A percentile compares a stretch with the other conserved stretches of the same genome.
phyloP scores from a whole-genome alignment of 768 basidiomycete genomes.

The Tulasnella calospora region DNA sequence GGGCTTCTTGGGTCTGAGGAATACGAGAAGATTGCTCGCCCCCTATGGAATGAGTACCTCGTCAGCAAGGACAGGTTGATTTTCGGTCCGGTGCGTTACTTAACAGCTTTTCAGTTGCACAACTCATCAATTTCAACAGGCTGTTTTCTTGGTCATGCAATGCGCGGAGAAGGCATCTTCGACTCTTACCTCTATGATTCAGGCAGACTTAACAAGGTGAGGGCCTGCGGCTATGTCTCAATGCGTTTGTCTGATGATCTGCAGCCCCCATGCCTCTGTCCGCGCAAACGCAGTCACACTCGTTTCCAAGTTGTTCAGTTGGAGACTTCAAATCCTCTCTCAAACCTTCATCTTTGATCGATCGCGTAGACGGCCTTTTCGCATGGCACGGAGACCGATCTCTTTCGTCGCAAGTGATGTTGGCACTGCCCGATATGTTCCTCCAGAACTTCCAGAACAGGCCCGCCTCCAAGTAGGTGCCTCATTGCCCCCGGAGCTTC shows the following conservation, averaged over 20 bases:
- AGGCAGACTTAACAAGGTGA: slow-evolving; percentile 44
- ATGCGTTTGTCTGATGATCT: background rate
- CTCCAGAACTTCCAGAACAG: slow-evolving; percentile 50
- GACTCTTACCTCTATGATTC: slow-evolving; percentile 49
- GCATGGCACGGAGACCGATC: slow-evolving; percentile 62
- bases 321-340: slow-evolving; percentile 64
- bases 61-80: slow-evolving; percentile 39
- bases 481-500: slow-evolving; percentile 56
- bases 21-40: slow-evolving; percentile 48
- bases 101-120: slow-evolving; percentile 3
- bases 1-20: slow-evolving; percentile 49
- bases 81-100: slow-evolving; percentile 48
- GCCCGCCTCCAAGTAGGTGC: slow-evolving; percentile 44
- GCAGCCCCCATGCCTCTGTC: slow-evolving; percentile 47
- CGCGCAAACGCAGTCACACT: slow-evolving; percentile 53
- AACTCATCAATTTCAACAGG: slow-evolving; percentile 30
- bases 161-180: slow-evolving; percentile 58
- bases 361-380: slow-evolving; percentile 60
- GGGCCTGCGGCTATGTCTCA: background rate
- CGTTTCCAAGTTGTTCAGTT: slow-evolving; percentile 54
- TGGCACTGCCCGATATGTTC: slow-evolving; percentile 56
- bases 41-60: slow-evolving; percentile 56
- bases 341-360: slow-evolving; percentile 60
- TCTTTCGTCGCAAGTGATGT: slow-evolving; percentile 72
- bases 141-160: slow-evolving; percentile 66